These are phyloP conservation scores for Umbilicus rupestris DNA, from an alignment of 164 flowering plant genomes.

Conservation along the genomic window DNA sequence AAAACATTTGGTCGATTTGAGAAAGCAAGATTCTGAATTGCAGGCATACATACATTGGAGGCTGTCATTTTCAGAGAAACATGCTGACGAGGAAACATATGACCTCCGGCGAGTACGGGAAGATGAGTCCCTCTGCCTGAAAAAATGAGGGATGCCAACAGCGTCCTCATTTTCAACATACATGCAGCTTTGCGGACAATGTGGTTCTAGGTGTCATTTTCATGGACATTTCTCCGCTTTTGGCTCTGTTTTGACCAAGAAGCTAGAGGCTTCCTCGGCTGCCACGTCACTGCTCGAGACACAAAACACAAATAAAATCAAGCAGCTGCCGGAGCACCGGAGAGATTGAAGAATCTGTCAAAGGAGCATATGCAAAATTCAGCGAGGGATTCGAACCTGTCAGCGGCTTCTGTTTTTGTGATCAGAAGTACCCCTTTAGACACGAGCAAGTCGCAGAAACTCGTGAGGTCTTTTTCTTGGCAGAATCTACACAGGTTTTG, in stretches of 20 bases:
- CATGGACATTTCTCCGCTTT: background rate
- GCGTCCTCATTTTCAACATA: too few species aligned
- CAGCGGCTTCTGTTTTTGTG: slow-evolving; percentile 61
- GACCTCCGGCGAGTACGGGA: too few species aligned
- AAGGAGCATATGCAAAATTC: background rate
- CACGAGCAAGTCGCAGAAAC: slow-evolving; percentile 43
- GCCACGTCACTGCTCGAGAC: slow-evolving; percentile 41
- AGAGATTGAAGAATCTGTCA: background rate
- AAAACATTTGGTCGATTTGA: too few species aligned
- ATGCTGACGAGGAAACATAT: too few species aligned
- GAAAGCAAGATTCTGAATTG: too few species aligned
- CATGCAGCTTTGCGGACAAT: too few species aligned
- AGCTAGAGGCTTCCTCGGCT: slow-evolving; percentile 48
- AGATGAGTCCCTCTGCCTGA: too few species aligned
- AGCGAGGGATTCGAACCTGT: slow-evolving; percentile 40
- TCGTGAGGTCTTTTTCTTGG: slow-evolving; percentile 27
- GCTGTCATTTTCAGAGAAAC: too few species aligned
- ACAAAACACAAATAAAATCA: background rate
- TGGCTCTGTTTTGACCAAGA: slow-evolving; percentile 19
- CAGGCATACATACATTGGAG: too few species aligned
- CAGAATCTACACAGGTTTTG: slow-evolving; percentile 35
- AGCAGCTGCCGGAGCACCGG: background rate
- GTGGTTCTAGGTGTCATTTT: too few species aligned
- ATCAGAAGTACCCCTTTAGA: slow-evolving; percentile 44
- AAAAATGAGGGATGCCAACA: too few species aligned